Evolutionary conservation across 2,329 filamentous ascomycete genomes (phyloP), one percentile per base, ranked within the genome.

Genomic region (Aaosphaeria arxii): DNA sequence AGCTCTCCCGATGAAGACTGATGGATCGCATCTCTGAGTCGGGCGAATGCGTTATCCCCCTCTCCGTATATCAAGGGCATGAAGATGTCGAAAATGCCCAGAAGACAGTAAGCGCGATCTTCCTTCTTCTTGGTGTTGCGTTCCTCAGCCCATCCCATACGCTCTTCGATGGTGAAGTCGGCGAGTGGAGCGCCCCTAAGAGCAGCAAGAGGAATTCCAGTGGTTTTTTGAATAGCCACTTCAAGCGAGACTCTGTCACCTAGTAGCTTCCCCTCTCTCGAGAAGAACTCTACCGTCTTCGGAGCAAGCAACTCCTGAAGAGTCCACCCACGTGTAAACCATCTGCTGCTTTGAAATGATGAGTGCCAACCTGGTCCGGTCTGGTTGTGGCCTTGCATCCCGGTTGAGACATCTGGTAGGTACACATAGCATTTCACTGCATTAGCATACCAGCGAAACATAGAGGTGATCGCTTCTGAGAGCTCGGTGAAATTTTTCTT

Each of bases 61-160:
- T 49, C 46, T 13, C 42, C 42, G 30, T 49, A 49, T 9, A 49
- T 35, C 5, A 43, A 17, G 5, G 43, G 38, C 46, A 49, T 51
- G n/a, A 30, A 11, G 24, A 51, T 44, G 33, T 43, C 50, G 32
- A 56, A 56, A 9, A 56, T 46, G 0, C 54, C 54, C 17, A 40
- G 4, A 3, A 40, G 17, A 28, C 39, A 40, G 24, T 40, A 40
- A 9, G 39, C 39, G 9, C 4, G 24, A 32, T 56, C 53, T 43
- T 56, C 53, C 28, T 47, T 31, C 4, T 31, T 31, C 42, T 42
- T 55, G 1, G 55, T 57, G 5, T 49, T 7, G 28, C 57, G 53
- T 2, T 29, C 28, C n/a, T 43, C 43, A 6, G 50, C 51, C 57
- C 57, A 60, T 11, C 39, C 48, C 36, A 54, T 33, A 51, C 46